Base-by-base conservation (phyloP, 1,284 basidiomycete species). In the Cryptococcus maquisensis region DNA sequence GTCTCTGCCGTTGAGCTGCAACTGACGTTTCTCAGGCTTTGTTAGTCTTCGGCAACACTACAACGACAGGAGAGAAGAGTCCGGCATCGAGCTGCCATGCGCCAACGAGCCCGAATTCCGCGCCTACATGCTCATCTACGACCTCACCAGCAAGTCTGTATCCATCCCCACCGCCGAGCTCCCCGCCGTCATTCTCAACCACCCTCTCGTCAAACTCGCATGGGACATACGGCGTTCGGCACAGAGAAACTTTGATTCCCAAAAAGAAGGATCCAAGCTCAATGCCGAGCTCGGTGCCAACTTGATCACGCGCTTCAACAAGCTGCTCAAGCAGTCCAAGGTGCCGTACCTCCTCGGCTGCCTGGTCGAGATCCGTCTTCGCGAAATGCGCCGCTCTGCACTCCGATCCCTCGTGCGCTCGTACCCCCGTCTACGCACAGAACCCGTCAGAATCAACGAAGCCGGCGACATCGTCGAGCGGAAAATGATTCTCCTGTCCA, bases 21-120 rank as follows among this genome's bases (percentile, higher is more conserved):
- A 20, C 37, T 51, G 52, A 59, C 49, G 51, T 26, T 15, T 20
- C 32, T n/a, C 63, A 94, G 90, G 90, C 21, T 81, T 97, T 38
- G 88, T 90, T 67, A 90, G 87, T 67, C 80, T 98, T 47, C 90
- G 91, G 71, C 90, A 97, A 69, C 94, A 90, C 67, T 96, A 97
- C 72, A 86, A 90, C 64, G 94, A 97, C 62, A 67, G 75, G 57
- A 83, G 90, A 53, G 80, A 86, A 15, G 82, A 80, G 12, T 76
- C 77, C 18, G 84, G 84, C 39, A 16, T 65, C 9, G 69, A 72
- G 24, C 59, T 66, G 55, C 69, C 85, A 48, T 87, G 86, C 7
- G 84, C 87, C 0, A 87, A 88, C 52, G 93, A 98, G 70, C 83
- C 96, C 46, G 95, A 98, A 75, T 96, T 98, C 83, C 85, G 91